These are phyloP conservation scores for Trichoderma harzianum DNA, from an alignment of 2,329 filamentous ascomycete species.

Conservation along the genomic window DNA sequence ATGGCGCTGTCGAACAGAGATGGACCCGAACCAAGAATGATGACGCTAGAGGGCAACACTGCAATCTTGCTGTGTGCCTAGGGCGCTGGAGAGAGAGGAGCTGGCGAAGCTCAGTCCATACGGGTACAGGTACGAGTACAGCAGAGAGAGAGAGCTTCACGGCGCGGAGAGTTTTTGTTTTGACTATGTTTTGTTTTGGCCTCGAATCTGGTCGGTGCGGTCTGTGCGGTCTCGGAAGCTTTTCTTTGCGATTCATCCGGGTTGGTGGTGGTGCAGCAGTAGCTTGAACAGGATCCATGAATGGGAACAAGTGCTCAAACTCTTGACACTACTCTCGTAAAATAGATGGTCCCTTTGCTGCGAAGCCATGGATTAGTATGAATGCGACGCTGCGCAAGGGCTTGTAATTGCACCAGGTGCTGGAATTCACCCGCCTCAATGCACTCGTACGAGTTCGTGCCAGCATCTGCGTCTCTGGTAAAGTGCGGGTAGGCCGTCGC, in stretches of 20 bases:
- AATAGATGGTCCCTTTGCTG: background rate
- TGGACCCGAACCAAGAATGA: background rate
- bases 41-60: constrained; percentile 12
- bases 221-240: background rate
- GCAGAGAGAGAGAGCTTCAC: too few species aligned
- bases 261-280: background rate
- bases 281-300: background rate
- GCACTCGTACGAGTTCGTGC: background rate
- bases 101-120: background rate
- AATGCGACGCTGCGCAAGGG: constrained; percentile 4
- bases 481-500: constrained; percentile 10
- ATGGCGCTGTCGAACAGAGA: background rate
- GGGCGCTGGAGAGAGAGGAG: background rate
- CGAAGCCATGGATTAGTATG: background rate
- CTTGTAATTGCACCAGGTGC: constrained; percentile 8
- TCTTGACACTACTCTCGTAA: background rate
- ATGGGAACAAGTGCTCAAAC: too few species aligned
- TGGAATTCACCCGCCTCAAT: constrained; percentile 5
- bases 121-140: too few species aligned
- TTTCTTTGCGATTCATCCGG: background rate
- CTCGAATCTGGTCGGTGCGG: background rate
- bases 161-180: background rate
- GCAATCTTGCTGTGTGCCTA: constrained; percentile 1
- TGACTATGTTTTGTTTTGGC: background rate
- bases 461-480: constrained; percentile 12